Conservation (phyloP, 1,139 yeast genomes). For the Suhomyces anneliseae region DNA sequence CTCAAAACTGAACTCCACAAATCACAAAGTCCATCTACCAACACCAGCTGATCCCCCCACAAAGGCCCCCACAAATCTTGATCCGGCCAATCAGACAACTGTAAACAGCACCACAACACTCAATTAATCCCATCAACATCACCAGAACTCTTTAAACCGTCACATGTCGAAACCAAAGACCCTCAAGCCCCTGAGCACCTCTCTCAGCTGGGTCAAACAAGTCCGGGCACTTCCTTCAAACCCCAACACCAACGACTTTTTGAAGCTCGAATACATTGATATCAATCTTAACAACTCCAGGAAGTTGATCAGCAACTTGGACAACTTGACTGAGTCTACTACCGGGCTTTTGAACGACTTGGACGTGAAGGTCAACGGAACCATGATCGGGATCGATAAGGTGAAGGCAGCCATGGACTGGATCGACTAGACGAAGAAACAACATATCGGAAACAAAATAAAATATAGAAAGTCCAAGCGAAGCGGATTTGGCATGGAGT, state of each 20-base stretch:
- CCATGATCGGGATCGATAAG: conserved; percentile 27
- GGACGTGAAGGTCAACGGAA: conserved; percentile 27
- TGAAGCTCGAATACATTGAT: conserved; percentile 46
- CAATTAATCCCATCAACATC: background rate
- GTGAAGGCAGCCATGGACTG: conserved; percentile 31
- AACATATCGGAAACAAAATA: too few species aligned
- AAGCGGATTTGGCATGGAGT: too few species aligned
- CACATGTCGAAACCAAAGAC: conserved; percentile 1
- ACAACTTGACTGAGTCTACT: conserved; percentile 24
- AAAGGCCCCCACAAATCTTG: too few species aligned
- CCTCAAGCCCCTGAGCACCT: conserved; percentile 1
- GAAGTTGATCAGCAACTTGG: conserved; percentile 35
- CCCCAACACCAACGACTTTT: conserved; percentile 37
- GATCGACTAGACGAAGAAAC: conserved; percentile 16
- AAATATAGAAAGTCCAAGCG: too few species aligned
- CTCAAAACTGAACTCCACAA: too few species aligned
- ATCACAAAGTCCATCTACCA: too few species aligned
- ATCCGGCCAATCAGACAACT: too few species aligned
- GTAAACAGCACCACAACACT: too few species aligned
- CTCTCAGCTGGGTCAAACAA: conserved; percentile 30
- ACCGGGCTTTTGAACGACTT: conserved; percentile 19
- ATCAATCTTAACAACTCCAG: conserved; percentile 46
- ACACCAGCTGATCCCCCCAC: too few species aligned
- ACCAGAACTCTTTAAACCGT: background rate
- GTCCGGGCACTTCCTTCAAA: conserved; percentile 43